Evolutionary conservation across 2,329 filamentous ascomycete species (phyloP), one percentile per base, ranked within the genome.

Genomic region (Calonectria naviculata): DNA sequence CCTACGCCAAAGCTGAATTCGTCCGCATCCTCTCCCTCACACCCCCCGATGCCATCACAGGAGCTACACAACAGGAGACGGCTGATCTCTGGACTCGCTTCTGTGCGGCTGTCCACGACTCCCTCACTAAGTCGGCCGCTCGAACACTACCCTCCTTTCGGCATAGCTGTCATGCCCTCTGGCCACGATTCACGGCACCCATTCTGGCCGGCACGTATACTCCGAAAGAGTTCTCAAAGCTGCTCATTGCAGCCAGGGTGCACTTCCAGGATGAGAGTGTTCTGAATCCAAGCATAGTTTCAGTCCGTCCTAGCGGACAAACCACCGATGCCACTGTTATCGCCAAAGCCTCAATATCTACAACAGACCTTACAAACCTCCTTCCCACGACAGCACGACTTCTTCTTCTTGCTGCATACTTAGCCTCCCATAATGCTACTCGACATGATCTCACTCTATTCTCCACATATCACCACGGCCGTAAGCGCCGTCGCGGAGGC

Each of bases 131-230:
- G 73, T 91, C 94, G 56, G 95, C 95, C 4, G 93, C 93, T 1
- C 91, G 95, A 61, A 95, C 96, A 42, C 87, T 98, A 17, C 88
- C 93, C 1, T 89, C 90, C 13, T 95, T 98, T 75, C 88, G 87
- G 4, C 89, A 90, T 41, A 90, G 93, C 61, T 95, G 93, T 79
- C 83, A 90, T 60, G 90, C 92, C 49, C 88, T 98, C 24, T 99
- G 97, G 97, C 92, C 93, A 13, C 89, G 92, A 5, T 98, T 99
- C 82, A 92, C 94, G 1, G 89, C 90, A 8, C 96, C 96, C 0
- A 89, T 98, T 28, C 83, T 92, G 1, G 90, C 91, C 1, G 93
- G 93, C n/a, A 92, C 93, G 10, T 91, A 93, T 77, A 89, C 89
- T 2, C 91, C 93, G 12, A 92, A 93, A 76, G 95, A 98, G 78